These are phyloP conservation scores for Turritis glabra DNA, from an alignment of 345 rosid genomes.

Conservation along the genomic window DNA sequence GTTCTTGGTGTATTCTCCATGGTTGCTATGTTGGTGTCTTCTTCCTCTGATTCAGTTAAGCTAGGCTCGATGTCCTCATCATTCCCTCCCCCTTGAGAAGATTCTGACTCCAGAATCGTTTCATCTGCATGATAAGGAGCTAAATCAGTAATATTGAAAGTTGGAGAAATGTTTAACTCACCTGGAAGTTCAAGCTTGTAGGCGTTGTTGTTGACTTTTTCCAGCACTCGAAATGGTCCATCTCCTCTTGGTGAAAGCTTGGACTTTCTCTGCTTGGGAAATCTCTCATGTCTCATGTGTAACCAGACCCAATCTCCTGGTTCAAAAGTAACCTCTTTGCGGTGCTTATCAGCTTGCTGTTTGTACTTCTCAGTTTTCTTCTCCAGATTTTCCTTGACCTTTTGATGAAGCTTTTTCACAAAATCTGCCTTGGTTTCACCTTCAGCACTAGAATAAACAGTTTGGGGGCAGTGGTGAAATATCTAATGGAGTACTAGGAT, in stretches of 20 bases:
- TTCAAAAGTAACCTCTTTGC: not conserved
- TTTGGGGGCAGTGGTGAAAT: not conserved
- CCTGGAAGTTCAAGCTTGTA: not conserved
- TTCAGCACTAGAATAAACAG: not conserved
- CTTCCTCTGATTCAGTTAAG: no score
- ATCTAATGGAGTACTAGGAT: rapidly evolving
- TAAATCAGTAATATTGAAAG: not conserved
- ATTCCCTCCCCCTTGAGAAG: not conserved
- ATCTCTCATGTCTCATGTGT: not conserved
- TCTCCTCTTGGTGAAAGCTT: not conserved
- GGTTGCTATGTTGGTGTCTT: no score
- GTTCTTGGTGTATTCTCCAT: no score
- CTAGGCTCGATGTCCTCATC: no score
- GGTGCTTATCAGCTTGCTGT: not conserved
- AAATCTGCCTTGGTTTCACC: not conserved
- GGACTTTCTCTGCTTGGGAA: not conserved
- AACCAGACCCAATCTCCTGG: not conserved
- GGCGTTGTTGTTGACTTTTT: not conserved
- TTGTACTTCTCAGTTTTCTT: not conserved
- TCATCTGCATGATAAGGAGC: not conserved
- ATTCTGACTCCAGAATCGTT: not conserved
- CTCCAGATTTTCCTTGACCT: not conserved
- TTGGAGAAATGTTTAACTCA: no score
- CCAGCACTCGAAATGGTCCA: not conserved
- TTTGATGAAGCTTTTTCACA: not conserved